A percentile compares a stretch with the other conserved stretches of the same genome.
phyloP scores from a whole-genome alignment of 495 filamentous ascomycete genomes.

The Cladorrhinum samala region DNA sequence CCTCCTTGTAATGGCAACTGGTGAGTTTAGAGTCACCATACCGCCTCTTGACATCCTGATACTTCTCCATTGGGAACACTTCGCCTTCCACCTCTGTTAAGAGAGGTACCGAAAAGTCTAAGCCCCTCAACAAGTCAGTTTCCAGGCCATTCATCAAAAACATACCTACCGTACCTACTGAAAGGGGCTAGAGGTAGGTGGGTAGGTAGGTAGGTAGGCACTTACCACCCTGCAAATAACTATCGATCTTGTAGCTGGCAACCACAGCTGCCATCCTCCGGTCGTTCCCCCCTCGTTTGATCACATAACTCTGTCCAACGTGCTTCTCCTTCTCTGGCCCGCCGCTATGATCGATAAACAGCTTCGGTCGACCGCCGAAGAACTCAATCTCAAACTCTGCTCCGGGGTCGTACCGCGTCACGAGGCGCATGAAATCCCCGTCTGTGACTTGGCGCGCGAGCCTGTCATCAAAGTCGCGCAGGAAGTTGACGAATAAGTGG shows the following conservation, averaged over 20 bases:
- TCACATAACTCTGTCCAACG: constrained; percentile 14
- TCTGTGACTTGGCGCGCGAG: constrained; percentile 10
- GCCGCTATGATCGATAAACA: constrained; percentile 15
- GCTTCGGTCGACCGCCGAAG: constrained; percentile 18
- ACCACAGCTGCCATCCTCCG: constrained; percentile 13
- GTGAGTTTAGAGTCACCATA: constrained; percentile 4
- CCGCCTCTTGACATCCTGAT: constrained; percentile 13
- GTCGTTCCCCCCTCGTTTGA: constrained; percentile 8
- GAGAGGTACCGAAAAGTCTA: constrained; percentile 17
- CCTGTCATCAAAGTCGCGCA: constrained; percentile 4
- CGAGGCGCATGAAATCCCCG: constrained; percentile 14
- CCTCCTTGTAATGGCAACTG: constrained; percentile 7
- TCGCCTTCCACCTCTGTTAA: constrained; percentile 5
- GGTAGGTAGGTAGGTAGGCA: no score
- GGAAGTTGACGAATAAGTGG: constrained; percentile 19
- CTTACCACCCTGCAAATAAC: constrained; percentile 19
- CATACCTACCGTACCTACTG: background rate
- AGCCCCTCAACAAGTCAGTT: background rate
- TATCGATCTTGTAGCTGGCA: constrained; percentile 13
- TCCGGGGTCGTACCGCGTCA: constrained; percentile 15
- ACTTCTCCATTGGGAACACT: constrained; percentile 12
- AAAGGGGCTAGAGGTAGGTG: no score
- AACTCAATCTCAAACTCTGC: constrained; percentile 19
- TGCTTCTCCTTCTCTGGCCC: constrained; percentile 5
- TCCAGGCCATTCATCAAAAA: background rate